phyloP scores from a whole-genome alignment of 345 rosid species.

The Hibiscus syriacus region DNA sequence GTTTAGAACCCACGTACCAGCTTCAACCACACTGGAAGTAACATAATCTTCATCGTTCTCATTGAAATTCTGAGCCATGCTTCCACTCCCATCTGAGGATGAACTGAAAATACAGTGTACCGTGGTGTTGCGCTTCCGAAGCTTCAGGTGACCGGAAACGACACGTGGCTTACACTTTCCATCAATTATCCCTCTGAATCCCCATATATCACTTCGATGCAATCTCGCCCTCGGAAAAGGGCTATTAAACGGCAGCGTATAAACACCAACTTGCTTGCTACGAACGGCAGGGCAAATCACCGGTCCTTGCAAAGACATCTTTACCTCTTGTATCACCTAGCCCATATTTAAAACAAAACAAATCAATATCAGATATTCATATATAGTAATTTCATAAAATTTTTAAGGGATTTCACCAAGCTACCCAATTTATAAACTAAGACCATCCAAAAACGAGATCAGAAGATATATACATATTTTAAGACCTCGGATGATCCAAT shows the following conservation, averaged over 20 bases:
- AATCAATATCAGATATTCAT: background rate
- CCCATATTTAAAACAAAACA: background rate
- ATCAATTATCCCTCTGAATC: conserved; percentile 27
- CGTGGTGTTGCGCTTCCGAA: conserved; percentile 21
- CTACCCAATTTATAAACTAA: too few relatives aligned
- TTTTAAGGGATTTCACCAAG: too few relatives aligned
- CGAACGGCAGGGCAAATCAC: conserved; percentile 61
- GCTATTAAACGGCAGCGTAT: conserved; percentile 33
- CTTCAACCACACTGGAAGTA: conserved; percentile 78
- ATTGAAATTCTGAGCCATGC: conserved; percentile 75
- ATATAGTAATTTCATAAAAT: too few relatives aligned
- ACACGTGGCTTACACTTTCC: conserved; percentile 19
- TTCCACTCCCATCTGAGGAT: conserved; percentile 75
- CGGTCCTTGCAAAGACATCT: conserved; percentile 75
- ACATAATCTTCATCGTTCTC: conserved; percentile 81
- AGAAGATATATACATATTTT: too few relatives aligned
- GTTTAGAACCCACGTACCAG: conserved; percentile 42
- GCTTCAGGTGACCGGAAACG: conserved; percentile 17
- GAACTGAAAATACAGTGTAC: conserved; percentile 75
- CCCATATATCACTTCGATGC: conserved; percentile 34
- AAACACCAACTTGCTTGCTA: conserved; percentile 49
- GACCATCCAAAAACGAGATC: too few relatives aligned
- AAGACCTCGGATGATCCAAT: background rate
- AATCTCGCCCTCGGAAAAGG: conserved; percentile 18
- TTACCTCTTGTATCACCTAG: conserved; percentile 6